These are phyloP conservation scores for Marchantia paleacea DNA, from an alignment of 225 moss, liverwort and hornwort species.

Conservation along the genomic window DNA sequence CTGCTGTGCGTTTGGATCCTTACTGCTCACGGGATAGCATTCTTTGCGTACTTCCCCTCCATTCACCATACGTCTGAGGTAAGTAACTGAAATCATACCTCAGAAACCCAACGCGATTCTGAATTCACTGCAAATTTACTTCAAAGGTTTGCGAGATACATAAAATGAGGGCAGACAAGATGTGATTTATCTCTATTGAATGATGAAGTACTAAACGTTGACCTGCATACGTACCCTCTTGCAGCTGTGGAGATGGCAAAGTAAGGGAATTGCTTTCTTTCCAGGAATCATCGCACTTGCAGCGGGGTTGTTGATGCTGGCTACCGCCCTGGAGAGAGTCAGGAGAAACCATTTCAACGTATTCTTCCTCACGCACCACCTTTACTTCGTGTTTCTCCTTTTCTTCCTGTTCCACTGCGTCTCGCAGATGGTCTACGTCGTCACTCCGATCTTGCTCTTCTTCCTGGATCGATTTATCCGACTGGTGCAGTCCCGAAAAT, in stretches of 20 bases:
- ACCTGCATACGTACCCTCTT: neutral
- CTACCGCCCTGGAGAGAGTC: slow-evolving; percentile 44
- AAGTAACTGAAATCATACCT: neutral
- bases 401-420: slow-evolving; percentile 63
- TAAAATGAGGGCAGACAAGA: neutral
- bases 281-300: slow-evolving; percentile 58
- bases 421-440: slow-evolving; percentile 49
- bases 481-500: slow-evolving; percentile 62
- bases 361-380: slow-evolving; percentile 60
- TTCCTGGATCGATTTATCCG: slow-evolving; percentile 83
- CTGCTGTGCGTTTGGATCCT: slow-evolving; percentile 15
- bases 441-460: slow-evolving; percentile 72
- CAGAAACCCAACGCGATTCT: too few species aligned
- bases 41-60: slow-evolving; percentile 9
- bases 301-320: slow-evolving; percentile 56
- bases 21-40: slow-evolving; percentile 5
- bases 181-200: too few species aligned
- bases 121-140: neutral
- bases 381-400: slow-evolving; percentile 50
- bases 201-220: too few species aligned
- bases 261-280: slow-evolving; percentile 42
- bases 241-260: slow-evolving; percentile 13
- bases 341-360: slow-evolving; percentile 54
- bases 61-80: slow-evolving; percentile 16
- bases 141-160: neutral